These are phyloP conservation scores for Staphylotrichum tortipilum DNA, from an alignment of 495 filamentous ascomycete species.

Conservation along the genomic window DNA sequence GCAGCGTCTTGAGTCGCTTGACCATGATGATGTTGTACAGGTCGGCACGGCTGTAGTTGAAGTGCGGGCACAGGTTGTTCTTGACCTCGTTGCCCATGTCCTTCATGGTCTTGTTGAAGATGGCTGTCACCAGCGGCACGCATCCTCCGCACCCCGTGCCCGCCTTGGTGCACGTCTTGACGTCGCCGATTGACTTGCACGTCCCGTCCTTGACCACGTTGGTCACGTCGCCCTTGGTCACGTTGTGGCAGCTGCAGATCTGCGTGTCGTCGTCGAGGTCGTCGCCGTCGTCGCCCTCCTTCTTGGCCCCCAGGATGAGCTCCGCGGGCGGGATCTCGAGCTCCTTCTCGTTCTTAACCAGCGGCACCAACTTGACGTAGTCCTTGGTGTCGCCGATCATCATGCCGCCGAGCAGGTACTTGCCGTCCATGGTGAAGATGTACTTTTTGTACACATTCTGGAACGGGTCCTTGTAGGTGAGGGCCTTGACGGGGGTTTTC, in stretches of 20 bases:
- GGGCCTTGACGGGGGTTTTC: constrained; percentile 63
- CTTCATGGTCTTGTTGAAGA: constrained; percentile 89
- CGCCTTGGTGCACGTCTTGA: constrained; percentile 92
- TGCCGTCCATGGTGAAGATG: constrained; percentile 84
- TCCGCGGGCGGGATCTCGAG: constrained; percentile 77
- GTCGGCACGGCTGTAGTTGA: constrained; percentile 78
- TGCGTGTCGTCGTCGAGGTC: constrained; percentile 70
- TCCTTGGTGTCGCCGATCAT: constrained; percentile 96
- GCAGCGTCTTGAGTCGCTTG: constrained; percentile 66
- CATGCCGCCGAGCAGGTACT: constrained; percentile 91
- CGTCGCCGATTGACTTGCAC: constrained; percentile 77
- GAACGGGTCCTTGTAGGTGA: constrained; percentile 92
- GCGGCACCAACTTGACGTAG: constrained; percentile 89
- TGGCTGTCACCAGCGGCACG: constrained; percentile 83
- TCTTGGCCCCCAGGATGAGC: constrained; percentile 79
- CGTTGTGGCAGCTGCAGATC: constrained; percentile 95
- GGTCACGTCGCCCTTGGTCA: constrained; percentile 77
- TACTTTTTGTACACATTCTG: constrained; percentile 95
- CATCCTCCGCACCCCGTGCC: constrained; percentile 93
- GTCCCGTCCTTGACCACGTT: constrained; percentile 67
- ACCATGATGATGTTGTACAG: constrained; percentile 85
- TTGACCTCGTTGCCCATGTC: constrained; percentile 86
- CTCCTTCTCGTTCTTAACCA: constrained; percentile 80
- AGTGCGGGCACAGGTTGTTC: constrained; percentile 82
- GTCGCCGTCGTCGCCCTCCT: constrained; percentile 56